Conservation (phyloP, 2,329 filamentous ascomycete genomes). For the Nigrospora oryzae region DNA sequence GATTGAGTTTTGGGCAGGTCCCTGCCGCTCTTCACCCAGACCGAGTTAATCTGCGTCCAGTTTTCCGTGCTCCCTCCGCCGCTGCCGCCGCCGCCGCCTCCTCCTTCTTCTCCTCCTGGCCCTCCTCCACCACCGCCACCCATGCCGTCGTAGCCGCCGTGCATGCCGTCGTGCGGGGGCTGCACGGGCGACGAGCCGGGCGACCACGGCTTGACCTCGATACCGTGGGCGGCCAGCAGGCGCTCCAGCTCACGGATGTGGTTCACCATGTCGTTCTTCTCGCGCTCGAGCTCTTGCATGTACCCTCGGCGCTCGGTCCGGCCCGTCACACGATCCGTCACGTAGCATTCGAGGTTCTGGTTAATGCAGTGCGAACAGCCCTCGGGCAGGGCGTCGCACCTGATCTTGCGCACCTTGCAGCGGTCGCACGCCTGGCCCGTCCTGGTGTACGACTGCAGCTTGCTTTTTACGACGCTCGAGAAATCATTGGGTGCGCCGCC, state of each 20-base stretch:
- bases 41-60: conserved; percentile 25
- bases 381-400: conserved; percentile 72
- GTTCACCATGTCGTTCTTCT: conserved; percentile 58
- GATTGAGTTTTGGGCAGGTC: conserved; percentile 15
- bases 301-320: conserved; percentile 73
- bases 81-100: no score
- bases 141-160: background rate
- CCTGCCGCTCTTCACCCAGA: conserved; percentile 20
- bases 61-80: conserved; percentile 13
- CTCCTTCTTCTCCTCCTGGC: background rate
- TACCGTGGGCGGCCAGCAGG: conserved; percentile 50
- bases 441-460: conserved; percentile 45
- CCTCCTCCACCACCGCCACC: background rate
- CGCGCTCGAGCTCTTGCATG: conserved; percentile 65
- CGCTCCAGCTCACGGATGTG: conserved; percentile 62
- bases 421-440: conserved; percentile 85
- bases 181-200: conserved; percentile 21
- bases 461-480: conserved; percentile 46
- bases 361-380: conserved; percentile 77
- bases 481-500: conserved; percentile 36
- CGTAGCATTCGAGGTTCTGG: conserved; percentile 70
- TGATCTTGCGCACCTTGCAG: conserved; percentile 85
- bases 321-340: conserved; percentile 80
- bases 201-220: conserved; percentile 49
- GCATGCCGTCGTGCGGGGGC: conserved; percentile 4